Evolutionary conservation across 2,329 filamentous ascomycete species (phyloP).

Genomic region (Fusarium denticulatum): DNA sequence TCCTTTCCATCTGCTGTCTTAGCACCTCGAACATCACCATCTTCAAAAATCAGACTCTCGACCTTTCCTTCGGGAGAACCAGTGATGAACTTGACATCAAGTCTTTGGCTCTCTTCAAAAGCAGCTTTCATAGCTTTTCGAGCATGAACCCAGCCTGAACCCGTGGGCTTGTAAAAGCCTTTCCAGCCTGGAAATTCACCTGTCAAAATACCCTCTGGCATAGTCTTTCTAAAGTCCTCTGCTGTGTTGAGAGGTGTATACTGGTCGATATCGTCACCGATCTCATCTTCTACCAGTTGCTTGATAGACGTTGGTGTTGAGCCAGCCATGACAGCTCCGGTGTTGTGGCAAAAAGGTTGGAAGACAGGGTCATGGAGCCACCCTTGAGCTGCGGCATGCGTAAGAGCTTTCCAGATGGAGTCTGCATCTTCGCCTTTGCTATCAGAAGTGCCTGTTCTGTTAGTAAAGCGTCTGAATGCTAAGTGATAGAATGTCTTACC

Average conservation of each 20-base stretch:
- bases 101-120: constrained; percentile 17
- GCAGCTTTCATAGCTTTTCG: constrained; percentile 26
- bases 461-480: not conserved
- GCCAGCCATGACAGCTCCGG: constrained; percentile 17
- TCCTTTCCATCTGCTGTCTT: constrained; percentile 13
- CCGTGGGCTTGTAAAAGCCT: constrained; percentile 19
- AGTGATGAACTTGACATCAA: constrained; percentile 24
- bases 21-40: constrained; percentile 20
- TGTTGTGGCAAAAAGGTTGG: constrained; percentile 18
- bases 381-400: constrained; percentile 5
- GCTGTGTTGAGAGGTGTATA: constrained; percentile 14
- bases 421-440: constrained; percentile 4
- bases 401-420: constrained; percentile 6
- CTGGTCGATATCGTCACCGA: constrained; percentile 11
- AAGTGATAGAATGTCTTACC: not conserved
- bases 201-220: constrained; percentile 22
- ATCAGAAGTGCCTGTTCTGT: not conserved
- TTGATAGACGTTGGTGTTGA: constrained; percentile 19
- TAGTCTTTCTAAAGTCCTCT: constrained; percentile 21
- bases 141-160: constrained; percentile 28
- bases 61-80: constrained; percentile 9
- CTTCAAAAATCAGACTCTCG: not conserved
- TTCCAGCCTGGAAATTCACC: constrained; percentile 21
- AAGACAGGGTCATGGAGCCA: constrained; percentile 26
- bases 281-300: constrained; percentile 16